A percentile compares a stretch with the other conserved stretches of the same genome.
These are phyloP conservation scores for Rhizopogon salebrosus DNA, from an alignment of 768 basidiomycete genomes.

Conservation along the genomic window DNA sequence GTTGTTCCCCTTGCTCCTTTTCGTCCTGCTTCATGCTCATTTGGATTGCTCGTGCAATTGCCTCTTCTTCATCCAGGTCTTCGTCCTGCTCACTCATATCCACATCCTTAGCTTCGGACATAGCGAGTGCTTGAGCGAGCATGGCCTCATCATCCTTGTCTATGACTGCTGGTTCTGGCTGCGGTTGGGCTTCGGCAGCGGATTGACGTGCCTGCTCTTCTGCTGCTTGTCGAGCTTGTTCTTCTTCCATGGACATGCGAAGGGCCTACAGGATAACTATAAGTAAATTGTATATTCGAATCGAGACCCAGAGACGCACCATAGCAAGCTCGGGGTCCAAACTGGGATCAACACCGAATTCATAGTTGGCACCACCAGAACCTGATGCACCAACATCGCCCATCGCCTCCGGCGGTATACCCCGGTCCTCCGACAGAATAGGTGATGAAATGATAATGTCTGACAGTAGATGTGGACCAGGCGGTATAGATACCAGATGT, in stretches of 20 bases:
- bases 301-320: constrained; percentile 42
- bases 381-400: constrained; percentile 42
- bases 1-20: constrained; percentile 34
- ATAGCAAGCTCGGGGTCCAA: constrained; percentile 96
- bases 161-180: constrained; percentile 34
- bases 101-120: constrained; percentile 59
- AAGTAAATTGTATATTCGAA: neutral
- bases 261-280: constrained; percentile 56
- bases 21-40: constrained; percentile 83
- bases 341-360: constrained; percentile 92
- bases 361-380: constrained; percentile 55
- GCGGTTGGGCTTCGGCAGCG: constrained; percentile 15
- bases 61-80: constrained; percentile 79
- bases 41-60: constrained; percentile 84
- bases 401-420: constrained; percentile 60
- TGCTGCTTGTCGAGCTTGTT: constrained; percentile 68
- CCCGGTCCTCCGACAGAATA: constrained; percentile 76
- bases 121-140: constrained; percentile 69
- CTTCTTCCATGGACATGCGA: constrained; percentile 96
- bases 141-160: constrained; percentile 78
- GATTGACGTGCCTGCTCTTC: constrained; percentile 33
- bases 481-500: constrained; percentile 75
- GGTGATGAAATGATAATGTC: constrained; percentile 79
- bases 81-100: constrained; percentile 61
- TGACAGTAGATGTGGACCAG: constrained; percentile 76